Percentiles rank a stretch among this genome's conserved stretches.
Evolutionary conservation across 1,284 basidiomycete species (phyloP).

Genomic region (Cutaneotrichosporon sp.): DNA sequence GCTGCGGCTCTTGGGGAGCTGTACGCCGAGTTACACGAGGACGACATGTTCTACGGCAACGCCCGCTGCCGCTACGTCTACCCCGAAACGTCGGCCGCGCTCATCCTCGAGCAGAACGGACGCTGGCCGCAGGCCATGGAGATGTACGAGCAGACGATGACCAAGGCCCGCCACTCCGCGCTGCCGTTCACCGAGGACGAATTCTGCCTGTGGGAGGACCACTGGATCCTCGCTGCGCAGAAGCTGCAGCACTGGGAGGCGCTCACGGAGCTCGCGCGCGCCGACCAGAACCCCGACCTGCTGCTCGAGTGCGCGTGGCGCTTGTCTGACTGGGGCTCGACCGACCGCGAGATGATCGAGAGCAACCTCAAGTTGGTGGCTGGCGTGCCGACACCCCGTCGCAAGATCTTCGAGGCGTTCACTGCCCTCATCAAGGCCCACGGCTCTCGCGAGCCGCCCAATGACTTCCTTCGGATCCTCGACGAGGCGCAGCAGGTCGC

Average conservation of each 20-base stretch:
- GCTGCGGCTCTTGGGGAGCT: slow-evolving; percentile 92
- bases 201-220: slow-evolving; percentile 98
- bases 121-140: slow-evolving; percentile 93
- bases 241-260: slow-evolving; percentile 99
- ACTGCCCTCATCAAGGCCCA: slow-evolving; percentile 70
- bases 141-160: slow-evolving; percentile 89
- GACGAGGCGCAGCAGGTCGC: slow-evolving; percentile 98
- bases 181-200: slow-evolving; percentile 94
- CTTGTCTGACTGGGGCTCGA: slow-evolving; percentile 80
- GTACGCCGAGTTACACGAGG: slow-evolving; percentile 93
- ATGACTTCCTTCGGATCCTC: slow-evolving; percentile 79
- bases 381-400: slow-evolving; percentile 86
- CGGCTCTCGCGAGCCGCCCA: slow-evolving; percentile 49
- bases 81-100: slow-evolving; percentile 85
- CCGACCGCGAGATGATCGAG: slow-evolving; percentile 72
- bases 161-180: slow-evolving; percentile 75
- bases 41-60: slow-evolving; percentile 96
- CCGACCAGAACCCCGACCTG: slow-evolving; percentile 89
- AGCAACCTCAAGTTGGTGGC: slow-evolving; percentile 79
- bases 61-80: slow-evolving; percentile 90
- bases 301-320: slow-evolving; percentile 96
- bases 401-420: slow-evolving; percentile 95
- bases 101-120: slow-evolving; percentile 95
- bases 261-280: slow-evolving; percentile 86
- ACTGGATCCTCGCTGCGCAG: slow-evolving; percentile 95